phyloP scores from a whole-genome alignment of 345 rosid genomes.

The Arabidopsis arenosa region DNA sequence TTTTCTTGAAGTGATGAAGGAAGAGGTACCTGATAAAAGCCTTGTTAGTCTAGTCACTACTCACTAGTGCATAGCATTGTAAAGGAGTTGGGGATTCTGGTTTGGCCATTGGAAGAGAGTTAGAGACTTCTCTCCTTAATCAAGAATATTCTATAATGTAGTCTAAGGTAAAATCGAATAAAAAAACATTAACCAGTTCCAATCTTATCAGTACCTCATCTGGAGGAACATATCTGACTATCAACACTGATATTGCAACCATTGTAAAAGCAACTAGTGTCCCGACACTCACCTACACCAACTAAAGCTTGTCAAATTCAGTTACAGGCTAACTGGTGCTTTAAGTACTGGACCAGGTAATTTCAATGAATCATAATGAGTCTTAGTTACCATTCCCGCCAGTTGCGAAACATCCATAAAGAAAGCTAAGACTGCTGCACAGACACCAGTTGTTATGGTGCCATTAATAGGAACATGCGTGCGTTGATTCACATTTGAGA shows the following conservation, averaged over 20 bases:
- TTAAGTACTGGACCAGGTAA: not conserved
- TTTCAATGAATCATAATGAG: not conserved
- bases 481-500: constrained; percentile 69
- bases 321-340: not conserved
- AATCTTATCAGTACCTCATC: constrained; percentile 58
- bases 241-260: constrained; percentile 87
- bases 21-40: constrained; percentile 47
- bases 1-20: constrained; percentile 75
- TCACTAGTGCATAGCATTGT: not conserved
- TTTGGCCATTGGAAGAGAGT: not conserved
- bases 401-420: constrained; percentile 85
- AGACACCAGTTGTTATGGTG: constrained; percentile 69
- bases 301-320: constrained; percentile 16
- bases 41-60: constrained; percentile 22
- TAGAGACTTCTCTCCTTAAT: not conserved
- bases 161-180: not conserved
- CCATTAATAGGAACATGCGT: constrained; percentile 86
- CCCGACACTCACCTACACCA: constrained; percentile 93
- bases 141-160: not conserved
- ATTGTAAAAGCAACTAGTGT: constrained; percentile 96
- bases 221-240: constrained; percentile 95
- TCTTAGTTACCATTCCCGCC: constrained; percentile 79
- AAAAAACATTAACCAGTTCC: not conserved
- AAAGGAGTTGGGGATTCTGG: not conserved
- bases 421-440: constrained; percentile 75